Conservation (phyloP, 2,329 filamentous ascomycete species). For the Ascomycota sp. region DNA sequence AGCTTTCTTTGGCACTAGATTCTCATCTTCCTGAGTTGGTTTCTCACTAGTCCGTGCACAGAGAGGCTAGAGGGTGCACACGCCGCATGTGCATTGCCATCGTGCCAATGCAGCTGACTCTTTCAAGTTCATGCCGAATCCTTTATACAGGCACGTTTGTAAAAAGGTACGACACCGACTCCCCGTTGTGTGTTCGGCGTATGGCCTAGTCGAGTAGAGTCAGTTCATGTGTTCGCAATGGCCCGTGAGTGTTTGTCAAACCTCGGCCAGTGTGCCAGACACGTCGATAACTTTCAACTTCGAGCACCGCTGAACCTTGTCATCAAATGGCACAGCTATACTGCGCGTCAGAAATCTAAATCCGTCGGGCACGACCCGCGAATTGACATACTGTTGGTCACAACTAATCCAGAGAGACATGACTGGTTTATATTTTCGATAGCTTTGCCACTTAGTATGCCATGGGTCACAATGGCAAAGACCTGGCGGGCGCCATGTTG, state of each 20-base stretch:
- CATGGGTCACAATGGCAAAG: conserved; percentile 88
- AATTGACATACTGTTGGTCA: conserved; percentile 50
- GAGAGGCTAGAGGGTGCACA: too few species aligned
- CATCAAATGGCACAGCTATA: conserved; percentile 31
- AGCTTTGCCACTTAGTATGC: conserved; percentile 72
- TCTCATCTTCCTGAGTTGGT: too few species aligned
- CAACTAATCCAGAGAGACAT: conserved; percentile 57
- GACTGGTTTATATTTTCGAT: conserved; percentile 72
- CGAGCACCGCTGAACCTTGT: conserved; percentile 59
- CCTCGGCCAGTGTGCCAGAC: conserved; percentile 56
- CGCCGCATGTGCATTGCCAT: too few species aligned
- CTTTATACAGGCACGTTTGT: too few species aligned
- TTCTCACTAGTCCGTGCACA: too few species aligned
- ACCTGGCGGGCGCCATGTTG: conserved; percentile 73
- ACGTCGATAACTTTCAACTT: conserved; percentile 85
- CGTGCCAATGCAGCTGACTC: too few species aligned
- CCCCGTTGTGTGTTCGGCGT: conserved; percentile 46
- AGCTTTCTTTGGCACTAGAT: too few species aligned
- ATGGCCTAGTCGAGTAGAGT: conserved; percentile 32
- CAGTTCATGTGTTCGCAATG: conserved; percentile 1
- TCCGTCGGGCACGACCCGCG: not conserved
- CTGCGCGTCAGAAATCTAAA: conserved; percentile 8
- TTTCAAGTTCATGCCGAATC: too few species aligned
- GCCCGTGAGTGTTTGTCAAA: conserved; percentile 3
- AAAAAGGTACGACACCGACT: too few species aligned